Evolutionary conservation across 345 rosid species (phyloP).

Genomic region (Ceriops tagal): DNA sequence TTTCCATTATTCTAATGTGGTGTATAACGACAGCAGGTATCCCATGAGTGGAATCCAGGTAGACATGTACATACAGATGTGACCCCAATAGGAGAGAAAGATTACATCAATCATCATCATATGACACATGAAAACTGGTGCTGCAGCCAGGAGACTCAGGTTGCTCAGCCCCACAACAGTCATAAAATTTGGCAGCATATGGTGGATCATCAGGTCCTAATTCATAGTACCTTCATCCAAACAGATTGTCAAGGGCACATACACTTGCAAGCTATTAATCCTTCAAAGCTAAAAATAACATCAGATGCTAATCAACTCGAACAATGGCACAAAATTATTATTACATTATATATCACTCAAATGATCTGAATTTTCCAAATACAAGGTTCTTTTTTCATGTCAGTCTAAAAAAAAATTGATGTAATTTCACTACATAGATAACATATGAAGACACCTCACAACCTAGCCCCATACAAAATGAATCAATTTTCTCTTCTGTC

Average conservation of each 20-base stretch:
- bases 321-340: background rate
- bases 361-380: background rate
- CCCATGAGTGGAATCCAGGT: background rate
- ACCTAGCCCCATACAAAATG: background rate
- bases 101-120: conserved; percentile 52
- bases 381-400: background rate
- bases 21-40: background rate
- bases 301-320: background rate
- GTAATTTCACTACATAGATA: background rate
- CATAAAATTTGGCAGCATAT: conserved; percentile 84
- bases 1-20: too few relatives aligned
- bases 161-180: conserved; percentile 91
- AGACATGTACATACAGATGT: conserved; percentile 5
- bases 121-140: conserved; percentile 60
- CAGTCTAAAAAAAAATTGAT: too few relatives aligned
- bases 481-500: too few relatives aligned
- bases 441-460: background rate
- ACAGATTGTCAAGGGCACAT: conserved; percentile 5
- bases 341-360: background rate
- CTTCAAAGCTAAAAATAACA: background rate
- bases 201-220: conserved; percentile 83
- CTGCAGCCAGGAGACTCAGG: conserved; percentile 81
- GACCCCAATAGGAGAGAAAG: conserved; percentile 9
- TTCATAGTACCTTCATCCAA: conserved; percentile 70
- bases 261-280: background rate